Conservation (phyloP, 352 stramenopile species). For the Globisporangium spinosum region DNA sequence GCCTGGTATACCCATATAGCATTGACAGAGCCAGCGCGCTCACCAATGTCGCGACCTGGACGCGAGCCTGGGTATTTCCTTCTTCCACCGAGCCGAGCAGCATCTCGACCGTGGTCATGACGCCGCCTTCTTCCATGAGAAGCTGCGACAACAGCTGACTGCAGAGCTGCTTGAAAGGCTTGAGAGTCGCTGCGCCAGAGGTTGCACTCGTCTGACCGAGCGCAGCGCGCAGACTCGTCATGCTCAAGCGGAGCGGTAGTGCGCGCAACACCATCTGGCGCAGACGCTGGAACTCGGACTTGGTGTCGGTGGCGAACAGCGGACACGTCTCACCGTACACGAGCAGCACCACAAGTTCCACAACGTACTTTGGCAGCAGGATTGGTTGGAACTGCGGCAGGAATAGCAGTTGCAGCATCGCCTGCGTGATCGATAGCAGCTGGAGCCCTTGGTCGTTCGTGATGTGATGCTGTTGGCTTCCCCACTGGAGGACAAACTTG, state of each 20-base stretch:
- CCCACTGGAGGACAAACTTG: conserved; percentile 48
- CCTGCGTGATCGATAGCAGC: conserved; percentile 40
- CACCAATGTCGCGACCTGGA: conserved; percentile 76
- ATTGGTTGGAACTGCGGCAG: conserved; percentile 77
- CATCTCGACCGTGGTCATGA: conserved; percentile 82
- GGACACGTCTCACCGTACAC: conserved; percentile 41
- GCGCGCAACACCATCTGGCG: conserved; percentile 40
- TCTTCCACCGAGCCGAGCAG: conserved; percentile 70
- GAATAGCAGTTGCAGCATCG: conserved; percentile 55
- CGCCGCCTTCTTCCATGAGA: conserved; percentile 65
- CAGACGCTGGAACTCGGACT: conserved; percentile 36
- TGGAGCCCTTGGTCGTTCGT: conserved; percentile 22
- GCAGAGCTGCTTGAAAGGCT: conserved; percentile 63
- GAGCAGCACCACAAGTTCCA: conserved; percentile 69
- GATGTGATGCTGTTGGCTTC: conserved; percentile 14
- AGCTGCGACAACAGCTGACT: conserved; percentile 53
- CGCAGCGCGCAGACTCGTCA: conserved; percentile 68
- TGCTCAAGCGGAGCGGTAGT: conserved; percentile 64
- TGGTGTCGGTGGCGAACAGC: conserved; percentile 12
- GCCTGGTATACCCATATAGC: neutral
- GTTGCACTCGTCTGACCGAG: conserved; percentile 40
- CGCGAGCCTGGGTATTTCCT: conserved; percentile 79
- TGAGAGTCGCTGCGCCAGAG: conserved; percentile 15
- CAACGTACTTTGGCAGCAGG: conserved; percentile 72
- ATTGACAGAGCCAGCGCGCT: neutral